Evolutionary conservation across 768 basidiomycete species (phyloP).

Genomic region (Royoungia palumana): DNA sequence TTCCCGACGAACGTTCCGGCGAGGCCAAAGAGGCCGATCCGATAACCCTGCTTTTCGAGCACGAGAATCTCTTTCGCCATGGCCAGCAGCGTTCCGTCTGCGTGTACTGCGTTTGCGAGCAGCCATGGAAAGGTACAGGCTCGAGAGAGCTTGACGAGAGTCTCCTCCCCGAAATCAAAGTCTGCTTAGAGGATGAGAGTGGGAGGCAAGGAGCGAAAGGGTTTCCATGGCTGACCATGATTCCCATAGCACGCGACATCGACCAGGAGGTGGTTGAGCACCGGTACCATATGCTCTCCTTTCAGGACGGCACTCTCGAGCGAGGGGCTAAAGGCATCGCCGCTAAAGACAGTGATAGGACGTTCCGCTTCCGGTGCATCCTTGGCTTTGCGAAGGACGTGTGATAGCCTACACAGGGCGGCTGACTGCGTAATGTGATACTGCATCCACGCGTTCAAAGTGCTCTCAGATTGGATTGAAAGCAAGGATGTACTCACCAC

Average conservation of each 20-base stretch:
- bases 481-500: slow-evolving; percentile 5
- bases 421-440: slow-evolving; percentile 10
- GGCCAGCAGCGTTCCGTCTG: slow-evolving; percentile 1
- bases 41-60: slow-evolving; percentile 4
- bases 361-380: neutral
- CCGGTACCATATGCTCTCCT: slow-evolving; percentile 3
- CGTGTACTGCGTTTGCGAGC: slow-evolving; percentile 8
- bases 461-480: too few species aligned
- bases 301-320: slow-evolving; percentile 8
- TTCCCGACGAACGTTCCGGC: slow-evolving; percentile 12
- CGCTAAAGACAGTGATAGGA: slow-evolving; percentile 5
- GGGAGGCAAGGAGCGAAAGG: neutral
- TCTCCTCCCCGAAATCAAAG: slow-evolving; percentile 8
- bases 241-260: slow-evolving; percentile 9
- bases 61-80: slow-evolving; percentile 6
- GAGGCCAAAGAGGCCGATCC: slow-evolving; percentile 6
- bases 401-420: slow-evolving; percentile 1
- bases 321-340: slow-evolving; percentile 9
- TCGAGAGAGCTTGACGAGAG: slow-evolving; percentile 2
- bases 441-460: neutral
- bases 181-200: neutral
- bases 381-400: slow-evolving; percentile 3
- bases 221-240: neutral
- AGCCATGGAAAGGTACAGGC: slow-evolving; percentile 11
- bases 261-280: slow-evolving; percentile 8